phyloP scores from a whole-genome alignment of 2,329 filamentous ascomycete genomes.

The Cercospora zeae-maydis region DNA sequence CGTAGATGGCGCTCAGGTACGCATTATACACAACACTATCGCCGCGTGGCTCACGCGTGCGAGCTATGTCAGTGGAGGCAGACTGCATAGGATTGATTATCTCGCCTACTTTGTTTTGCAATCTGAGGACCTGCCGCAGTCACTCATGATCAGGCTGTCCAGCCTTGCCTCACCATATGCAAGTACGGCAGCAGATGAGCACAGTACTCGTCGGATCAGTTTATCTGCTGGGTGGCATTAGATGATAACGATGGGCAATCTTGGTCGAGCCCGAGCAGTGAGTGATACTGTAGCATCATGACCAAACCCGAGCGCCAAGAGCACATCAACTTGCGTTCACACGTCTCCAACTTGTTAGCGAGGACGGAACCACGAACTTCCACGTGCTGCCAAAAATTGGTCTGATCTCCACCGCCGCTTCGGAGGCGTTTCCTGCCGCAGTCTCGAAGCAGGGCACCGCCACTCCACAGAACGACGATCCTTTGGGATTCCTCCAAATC shows the following conservation, averaged over 20 bases:
- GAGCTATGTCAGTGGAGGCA: background rate
- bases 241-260: background rate
- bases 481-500: background rate
- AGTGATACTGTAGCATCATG: background rate
- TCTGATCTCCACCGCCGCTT: background rate
- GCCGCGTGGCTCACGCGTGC: background rate
- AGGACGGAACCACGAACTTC: background rate
- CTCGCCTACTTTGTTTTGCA: background rate
- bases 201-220: too few species aligned
- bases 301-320: background rate
- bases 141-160: background rate
- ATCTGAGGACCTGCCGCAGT: background rate
- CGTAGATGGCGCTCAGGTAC: background rate
- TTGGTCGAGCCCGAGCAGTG: background rate
- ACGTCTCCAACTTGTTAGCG: too few species aligned
- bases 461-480: conserved; percentile 11
- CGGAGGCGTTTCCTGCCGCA: background rate
- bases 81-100: background rate
- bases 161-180: background rate
- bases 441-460: conserved; percentile 4
- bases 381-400: background rate
- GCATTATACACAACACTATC: background rate
- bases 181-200: background rate
- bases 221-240: background rate
- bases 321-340: too few species aligned